These are phyloP conservation scores for Eucalyptus erythrocorys DNA, from an alignment of 345 rosid genomes.

Conservation along the genomic window DNA sequence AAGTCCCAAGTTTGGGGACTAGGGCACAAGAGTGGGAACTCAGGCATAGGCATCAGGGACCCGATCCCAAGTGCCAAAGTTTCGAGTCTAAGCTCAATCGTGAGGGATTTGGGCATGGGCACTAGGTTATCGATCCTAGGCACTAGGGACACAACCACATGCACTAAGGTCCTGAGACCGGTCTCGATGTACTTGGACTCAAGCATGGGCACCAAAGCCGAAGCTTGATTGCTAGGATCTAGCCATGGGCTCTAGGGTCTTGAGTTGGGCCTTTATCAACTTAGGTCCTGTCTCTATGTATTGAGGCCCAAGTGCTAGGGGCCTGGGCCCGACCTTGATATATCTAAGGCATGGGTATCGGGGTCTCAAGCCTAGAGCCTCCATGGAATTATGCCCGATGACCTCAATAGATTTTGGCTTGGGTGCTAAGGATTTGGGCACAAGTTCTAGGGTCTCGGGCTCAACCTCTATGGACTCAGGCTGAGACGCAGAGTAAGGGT, in stretches of 20 bases:
- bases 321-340: background rate
- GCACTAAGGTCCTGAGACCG: fast-evolving
- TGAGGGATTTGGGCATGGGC: background rate
- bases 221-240: background rate
- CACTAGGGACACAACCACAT: background rate
- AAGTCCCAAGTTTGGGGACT: background rate
- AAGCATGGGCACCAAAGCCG: fast-evolving
- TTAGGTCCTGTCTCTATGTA: background rate
- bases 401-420: background rate
- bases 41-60: fast-evolving
- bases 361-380: background rate
- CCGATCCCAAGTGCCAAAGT: no score
- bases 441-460: fast-evolving
- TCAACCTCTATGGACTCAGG: background rate
- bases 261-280: fast-evolving
- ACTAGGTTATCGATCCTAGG: background rate
- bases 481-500: fast-evolving
- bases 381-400: background rate
- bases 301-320: background rate
- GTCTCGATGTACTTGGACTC: background rate
- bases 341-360: background rate
- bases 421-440: background rate
- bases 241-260: background rate
- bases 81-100: fast-evolving
- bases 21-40: fast-evolving